Conservation (phyloP, 1,284 basidiomycete species). For the Heterobasidion parviporum region DNA sequence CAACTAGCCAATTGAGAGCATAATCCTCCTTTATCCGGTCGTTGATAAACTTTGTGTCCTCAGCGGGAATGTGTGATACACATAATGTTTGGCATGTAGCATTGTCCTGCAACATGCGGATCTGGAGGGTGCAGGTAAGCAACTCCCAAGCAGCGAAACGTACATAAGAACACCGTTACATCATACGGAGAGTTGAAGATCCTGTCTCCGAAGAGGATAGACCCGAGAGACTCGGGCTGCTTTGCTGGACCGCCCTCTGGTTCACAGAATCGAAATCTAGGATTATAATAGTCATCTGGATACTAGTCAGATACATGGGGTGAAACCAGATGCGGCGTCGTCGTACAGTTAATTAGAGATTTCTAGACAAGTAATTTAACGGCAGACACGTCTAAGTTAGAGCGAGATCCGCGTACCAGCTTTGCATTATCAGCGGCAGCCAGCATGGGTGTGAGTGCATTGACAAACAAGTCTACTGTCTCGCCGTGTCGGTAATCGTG, state of each 20-base stretch:
- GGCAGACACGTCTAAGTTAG: background rate
- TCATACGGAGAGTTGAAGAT: slow-evolving; percentile 90
- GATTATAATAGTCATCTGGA: slow-evolving; percentile 82
- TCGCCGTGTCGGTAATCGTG: slow-evolving; percentile 69
- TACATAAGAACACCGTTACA: slow-evolving; percentile 27
- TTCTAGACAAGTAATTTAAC: slow-evolving; percentile 7
- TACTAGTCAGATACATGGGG: background rate
- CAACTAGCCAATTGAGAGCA: slow-evolving; percentile 91
- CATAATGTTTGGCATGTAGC: slow-evolving; percentile 78
- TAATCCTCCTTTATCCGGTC: slow-evolving; percentile 90
- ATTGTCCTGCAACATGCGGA: slow-evolving; percentile 69
- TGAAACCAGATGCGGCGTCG: background rate
- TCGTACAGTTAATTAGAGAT: slow-evolving; percentile 19
- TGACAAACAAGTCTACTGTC: slow-evolving; percentile 73
- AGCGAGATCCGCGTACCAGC: slow-evolving; percentile 44
- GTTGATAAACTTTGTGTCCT: slow-evolving; percentile 86
- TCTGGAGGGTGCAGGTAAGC: slow-evolving; percentile 31
- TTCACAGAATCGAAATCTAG: slow-evolving; percentile 79
- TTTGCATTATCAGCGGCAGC: slow-evolving; percentile 65
- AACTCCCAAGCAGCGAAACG: slow-evolving; percentile 1
- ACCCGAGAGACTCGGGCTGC: slow-evolving; percentile 85
- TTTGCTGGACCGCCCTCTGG: slow-evolving; percentile 72
- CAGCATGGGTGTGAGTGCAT: slow-evolving; percentile 83
- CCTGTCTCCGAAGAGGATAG: slow-evolving; percentile 92
- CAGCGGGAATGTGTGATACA: slow-evolving; percentile 45